Conservation (phyloP, 208 protist genomes). For the Wallacemonas collosoma region DNA sequence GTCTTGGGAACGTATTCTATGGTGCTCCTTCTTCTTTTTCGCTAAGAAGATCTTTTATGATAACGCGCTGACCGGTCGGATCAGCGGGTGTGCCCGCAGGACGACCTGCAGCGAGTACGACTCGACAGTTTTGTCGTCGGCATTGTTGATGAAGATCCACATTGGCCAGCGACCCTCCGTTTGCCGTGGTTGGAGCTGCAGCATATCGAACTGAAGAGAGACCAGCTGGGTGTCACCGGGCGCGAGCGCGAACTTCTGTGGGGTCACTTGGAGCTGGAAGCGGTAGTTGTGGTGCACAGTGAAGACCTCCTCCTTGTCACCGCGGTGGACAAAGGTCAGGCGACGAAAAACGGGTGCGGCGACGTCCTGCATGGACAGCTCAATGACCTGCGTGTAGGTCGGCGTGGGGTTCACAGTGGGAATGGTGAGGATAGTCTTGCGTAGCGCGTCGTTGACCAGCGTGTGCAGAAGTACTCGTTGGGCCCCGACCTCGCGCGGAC, state of each 20-base stretch:
- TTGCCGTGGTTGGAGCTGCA: slow-evolving; percentile 73
- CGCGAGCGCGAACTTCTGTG: slow-evolving; percentile 69
- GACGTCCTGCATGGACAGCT: slow-evolving; percentile 68
- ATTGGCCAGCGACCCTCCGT: slow-evolving; percentile 87
- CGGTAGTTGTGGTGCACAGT: slow-evolving; percentile 87
- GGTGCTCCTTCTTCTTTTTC: too few relatives aligned
- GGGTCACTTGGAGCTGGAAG: slow-evolving; percentile 73
- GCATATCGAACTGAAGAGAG: slow-evolving; percentile 71
- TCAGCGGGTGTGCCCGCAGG: slow-evolving; percentile 64
- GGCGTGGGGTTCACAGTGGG: slow-evolving; percentile 78
- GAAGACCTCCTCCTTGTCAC: slow-evolving; percentile 70
- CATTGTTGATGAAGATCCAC: slow-evolving; percentile 92
- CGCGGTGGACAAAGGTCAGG: slow-evolving; percentile 74
- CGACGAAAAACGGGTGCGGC: slow-evolving; percentile 77
- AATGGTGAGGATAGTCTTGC: slow-evolving; percentile 78
- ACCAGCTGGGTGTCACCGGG: slow-evolving; percentile 79
- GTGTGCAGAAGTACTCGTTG: slow-evolving; percentile 75
- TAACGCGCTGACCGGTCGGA: slow-evolving; percentile 9
- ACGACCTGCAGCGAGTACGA: slow-evolving; percentile 87
- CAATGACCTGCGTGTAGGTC: slow-evolving; percentile 79
- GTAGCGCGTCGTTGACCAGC: slow-evolving; percentile 47
- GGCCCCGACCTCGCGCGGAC: slow-evolving; percentile 66
- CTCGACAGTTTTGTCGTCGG: slow-evolving; percentile 83
- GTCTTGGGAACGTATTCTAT: background rate
- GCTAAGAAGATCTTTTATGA: background rate